Evolutionary conservation across 1,284 basidiomycete genomes (phyloP), one percentile per base, ranked within the genome.

Genomic region (Blastosporella zonata): DNA sequence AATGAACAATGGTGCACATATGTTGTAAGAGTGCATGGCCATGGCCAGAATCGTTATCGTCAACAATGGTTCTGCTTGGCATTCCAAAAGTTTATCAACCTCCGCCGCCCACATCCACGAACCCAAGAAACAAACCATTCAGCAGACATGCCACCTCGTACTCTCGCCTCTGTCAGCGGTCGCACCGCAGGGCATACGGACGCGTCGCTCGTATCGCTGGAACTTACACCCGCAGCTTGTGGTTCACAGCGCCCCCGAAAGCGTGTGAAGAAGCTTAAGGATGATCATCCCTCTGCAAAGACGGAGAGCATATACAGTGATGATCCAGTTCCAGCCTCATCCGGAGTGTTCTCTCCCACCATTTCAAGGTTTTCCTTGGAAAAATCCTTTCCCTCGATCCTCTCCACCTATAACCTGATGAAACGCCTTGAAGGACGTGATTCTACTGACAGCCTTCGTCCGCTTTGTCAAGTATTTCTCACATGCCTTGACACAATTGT

Each of bases 241-340:
- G 38, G 10, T 40, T 46, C 43, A 17, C 46, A 28, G 18, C 44
- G 22, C 15, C 44, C 29, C 6, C 52, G 41, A 39, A 50, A 47
- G 22, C 41, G 27, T 29, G 43, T 38, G 36, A 54, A 52, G 23
- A 46, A 52, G 13, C 23, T 48, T 25, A 41, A 36, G 21, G 50
- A 44, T 27, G 40, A 58, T 46, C 20, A 45, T 31, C 28, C 39
- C 13, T 22, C 47, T 7, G 49, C 47, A 52, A 59, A 49, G 41
- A 57, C 57, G 10, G 59, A 62, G 40, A 62, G 57, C 34, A 38
- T 61, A 23, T 41, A 54, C 48, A 63, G 59, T 41, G 57, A 59
- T 34, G 55, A 55, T 7, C 46, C 61, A 17, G 54, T 50, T 9
- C 54, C 60, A 18, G 44, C 55, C 5, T 56, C 59, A 2, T 58